Base-by-base conservation (phyloP, 305 asterid species). In the Plantago coronopus region DNA sequence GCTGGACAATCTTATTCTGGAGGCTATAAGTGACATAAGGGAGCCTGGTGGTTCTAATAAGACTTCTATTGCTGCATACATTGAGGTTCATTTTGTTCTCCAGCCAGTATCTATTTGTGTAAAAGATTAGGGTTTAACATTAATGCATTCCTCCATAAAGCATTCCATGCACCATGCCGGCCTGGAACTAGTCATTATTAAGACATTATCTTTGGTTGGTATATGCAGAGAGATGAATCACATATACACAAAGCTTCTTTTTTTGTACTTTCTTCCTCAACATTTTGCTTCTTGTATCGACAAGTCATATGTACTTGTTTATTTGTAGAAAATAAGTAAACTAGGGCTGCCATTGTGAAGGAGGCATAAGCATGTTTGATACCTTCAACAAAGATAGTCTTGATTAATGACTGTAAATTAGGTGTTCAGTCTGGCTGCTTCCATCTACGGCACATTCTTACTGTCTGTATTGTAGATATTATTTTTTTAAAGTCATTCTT, bases 11-110 rank as follows among this genome's bases (percentile, higher is more conserved):
- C 89, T 83, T 57, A 75, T 84, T 48, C 65, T 79, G 75, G 89
- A 83, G 71, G 95, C 86, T 57, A 75, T 86, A 75, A 78, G 61
- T 80, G 72, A 67, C 69, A 76, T 77, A 69, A 78, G 70, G 76
- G 93, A 83, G 68, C 81, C 80, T 59, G 78, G 80, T 72, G 86
- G 86, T 75, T 81, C 83, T 65, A 78, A 69, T 79, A 84, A 78
- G 82, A 74, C 81, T 20, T 73, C 84, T 25, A 81, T 81, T 64
- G 85, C 86, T 51, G 72, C 82, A 61, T 83, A 80, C 69, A 81
- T 83, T 45, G 91, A 84, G 93, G 76, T 71, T 42, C 50, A 27
- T 14, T 16, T 23, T 31, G 17, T 49, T 15, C 44, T 21, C 25
- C 11, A 58, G 43, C 12, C 9, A 34, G 12, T 34, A 34, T 11